Base-by-base conservation (phyloP, 257 asterid species). In the Solanum chaucha region DNA sequence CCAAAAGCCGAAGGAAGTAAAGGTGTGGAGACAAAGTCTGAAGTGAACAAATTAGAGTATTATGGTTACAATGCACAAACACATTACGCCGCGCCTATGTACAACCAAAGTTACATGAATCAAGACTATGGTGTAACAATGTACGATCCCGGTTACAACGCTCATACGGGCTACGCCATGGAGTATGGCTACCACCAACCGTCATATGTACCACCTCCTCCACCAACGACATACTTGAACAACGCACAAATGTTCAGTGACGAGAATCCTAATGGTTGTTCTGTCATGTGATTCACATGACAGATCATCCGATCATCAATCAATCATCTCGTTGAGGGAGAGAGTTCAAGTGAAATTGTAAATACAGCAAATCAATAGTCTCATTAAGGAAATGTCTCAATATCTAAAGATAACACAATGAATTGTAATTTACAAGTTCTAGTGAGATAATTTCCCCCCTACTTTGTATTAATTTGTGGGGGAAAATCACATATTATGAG, bases 221-320 rank as follows among this genome's bases (percentile, higher is more conserved):
- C 92, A 5, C 90, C 90, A 0, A 90, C 91, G 1, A 61, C 86
- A 6, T 90, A 86, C 70, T 7, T 80, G 15, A 28, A 81, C 70
- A 87, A 92, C 4, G 28, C 90, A 0, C 85, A 93, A 9, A 92
- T 92, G 94, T 97, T 97, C 19, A 97, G 98, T 86, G 99, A 97
- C 1, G 99, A 97, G 85, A 95, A 97, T 85, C 98, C 99, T 4
- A 91, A 95, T 38, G 96, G 97, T 71, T 97, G 99, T 90, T 92
- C 88, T 2, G 90, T 97, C 59, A 97, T 97, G 99, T 97, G 91
- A 94, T 67, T 24, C 8, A 24, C 32, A 4, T 5, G 58, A 73
- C 55, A 7, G 15, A 44, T 17, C 3, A n/a, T 67, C 19, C 3
- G 0, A 40, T 44, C 61, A 1, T 19, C 6, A 1, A 1, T 19